phyloP scores from a whole-genome alignment of 148 eudicot species.

The Selenicereus undatus region DNA sequence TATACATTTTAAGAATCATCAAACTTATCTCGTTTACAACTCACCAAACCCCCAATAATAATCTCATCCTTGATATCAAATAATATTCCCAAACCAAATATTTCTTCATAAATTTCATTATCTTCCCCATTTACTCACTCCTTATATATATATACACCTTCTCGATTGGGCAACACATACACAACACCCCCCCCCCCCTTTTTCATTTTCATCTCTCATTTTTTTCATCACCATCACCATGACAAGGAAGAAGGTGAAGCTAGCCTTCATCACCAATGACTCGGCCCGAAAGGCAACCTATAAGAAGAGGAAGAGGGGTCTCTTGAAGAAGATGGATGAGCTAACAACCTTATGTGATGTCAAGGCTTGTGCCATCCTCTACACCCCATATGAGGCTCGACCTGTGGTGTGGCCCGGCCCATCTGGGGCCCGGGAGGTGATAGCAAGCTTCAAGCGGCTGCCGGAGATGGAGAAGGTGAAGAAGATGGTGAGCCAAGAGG shows the following conservation, averaged over 20 bases:
- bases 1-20: neutral
- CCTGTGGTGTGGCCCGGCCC: constrained; percentile 44
- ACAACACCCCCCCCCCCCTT: neutral
- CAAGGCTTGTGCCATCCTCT: constrained; percentile 39
- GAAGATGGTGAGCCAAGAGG: constrained; percentile 61
- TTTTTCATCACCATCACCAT: constrained; percentile 4
- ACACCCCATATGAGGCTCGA: constrained; percentile 28
- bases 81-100: neutral
- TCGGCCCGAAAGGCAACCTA: constrained; percentile 42
- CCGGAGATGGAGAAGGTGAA: constrained; percentile 57
- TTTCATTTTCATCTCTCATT: neutral
- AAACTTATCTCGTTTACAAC: constrained; percentile 5
- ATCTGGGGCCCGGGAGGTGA: constrained; percentile 38
- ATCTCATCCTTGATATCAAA: constrained; percentile 4
- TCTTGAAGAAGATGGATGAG: constrained; percentile 39
- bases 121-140: constrained; percentile 6
- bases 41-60: constrained; percentile 1
- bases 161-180: constrained; percentile 5
- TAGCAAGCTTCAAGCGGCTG: constrained; percentile 44
- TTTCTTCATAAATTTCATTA: neutral
- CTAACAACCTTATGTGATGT: constrained; percentile 42
- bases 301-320: constrained; percentile 37
- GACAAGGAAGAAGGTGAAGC: constrained; percentile 41
- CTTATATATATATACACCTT: constrained; percentile 22
- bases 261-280: constrained; percentile 35